Evolutionary conservation across 306 rosid genomes (phyloP).

Genomic region (Castanea mollissima): DNA sequence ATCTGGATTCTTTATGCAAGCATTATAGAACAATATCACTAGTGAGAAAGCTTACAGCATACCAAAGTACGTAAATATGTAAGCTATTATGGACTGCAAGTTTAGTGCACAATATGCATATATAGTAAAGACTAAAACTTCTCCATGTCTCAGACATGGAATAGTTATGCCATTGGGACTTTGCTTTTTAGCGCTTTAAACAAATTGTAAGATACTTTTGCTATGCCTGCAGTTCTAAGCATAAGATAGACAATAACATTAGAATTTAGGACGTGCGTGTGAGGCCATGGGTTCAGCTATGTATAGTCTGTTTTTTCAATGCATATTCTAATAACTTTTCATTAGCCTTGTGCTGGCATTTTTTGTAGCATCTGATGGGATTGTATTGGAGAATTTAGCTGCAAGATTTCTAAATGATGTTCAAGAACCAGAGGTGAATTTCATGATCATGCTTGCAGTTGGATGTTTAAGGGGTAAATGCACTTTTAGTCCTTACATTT

Average conservation of each 20-base stretch:
- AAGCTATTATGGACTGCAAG: not conserved
- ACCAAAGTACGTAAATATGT: not conserved
- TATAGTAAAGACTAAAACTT: not conserved
- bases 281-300: not conserved
- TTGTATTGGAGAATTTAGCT: slow-evolving; percentile 84
- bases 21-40: not conserved
- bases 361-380: slow-evolving; percentile 94
- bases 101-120: not conserved
- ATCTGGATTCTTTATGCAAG: not conserved
- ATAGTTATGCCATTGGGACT: not conserved
- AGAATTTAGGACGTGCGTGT: not conserved
- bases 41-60: not conserved
- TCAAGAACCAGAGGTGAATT: slow-evolving; percentile 75
- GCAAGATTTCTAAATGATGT: slow-evolving; percentile 80
- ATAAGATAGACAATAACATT: not conserved
- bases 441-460: not conserved
- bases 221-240: not conserved
- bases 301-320: not conserved
- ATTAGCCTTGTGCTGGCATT: slow-evolving; percentile 74
- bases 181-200: not conserved
- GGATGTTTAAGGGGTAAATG: too few relatives aligned
- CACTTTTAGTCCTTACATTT: too few relatives aligned
- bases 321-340: slow-evolving; percentile 24
- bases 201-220: not conserved
- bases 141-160: not conserved